phyloP scores from a whole-genome alignment of 768 basidiomycete species.

The Phanerodontia chrysosporium region DNA sequence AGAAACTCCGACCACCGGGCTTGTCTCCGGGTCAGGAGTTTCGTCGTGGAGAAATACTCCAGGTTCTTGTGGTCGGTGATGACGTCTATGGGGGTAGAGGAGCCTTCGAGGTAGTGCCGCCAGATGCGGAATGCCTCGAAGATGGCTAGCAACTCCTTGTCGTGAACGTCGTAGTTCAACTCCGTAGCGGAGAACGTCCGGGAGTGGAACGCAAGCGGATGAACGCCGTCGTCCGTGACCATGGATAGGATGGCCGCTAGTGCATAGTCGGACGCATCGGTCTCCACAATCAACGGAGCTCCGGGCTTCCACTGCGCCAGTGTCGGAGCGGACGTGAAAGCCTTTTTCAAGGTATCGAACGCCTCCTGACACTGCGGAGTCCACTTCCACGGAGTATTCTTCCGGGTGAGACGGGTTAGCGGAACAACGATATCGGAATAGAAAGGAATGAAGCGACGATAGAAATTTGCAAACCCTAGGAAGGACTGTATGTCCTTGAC shows the following conservation, averaged over 20 bases:
- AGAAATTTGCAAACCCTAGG: conserved; percentile 30
- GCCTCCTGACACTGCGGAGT: conserved; percentile 11
- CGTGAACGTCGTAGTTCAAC: conserved; percentile 44
- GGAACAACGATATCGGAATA: conserved; percentile 32
- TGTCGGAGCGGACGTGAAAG: conserved; percentile 17
- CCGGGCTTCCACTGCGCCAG: conserved; percentile 18
- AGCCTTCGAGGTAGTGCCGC: conserved; percentile 21
- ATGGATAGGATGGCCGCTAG: conserved; percentile 17
- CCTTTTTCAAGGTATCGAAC: conserved; percentile 27
- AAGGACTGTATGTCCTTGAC: conserved; percentile 29
- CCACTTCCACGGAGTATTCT: conserved; percentile 22
- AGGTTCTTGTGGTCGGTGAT: conserved; percentile 36
- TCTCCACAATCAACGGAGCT: conserved; percentile 13
- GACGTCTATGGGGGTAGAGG: conserved; percentile 14
- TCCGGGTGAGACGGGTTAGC: conserved; percentile 26
- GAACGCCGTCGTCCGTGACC: conserved; percentile 18
- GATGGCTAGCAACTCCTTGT: conserved; percentile 48
- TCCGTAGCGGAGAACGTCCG: conserved; percentile 28
- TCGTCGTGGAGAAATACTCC: conserved; percentile 30
- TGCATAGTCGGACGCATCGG: conserved; percentile 22
- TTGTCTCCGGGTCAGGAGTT: conserved; percentile 31
- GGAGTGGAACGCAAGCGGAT: conserved; percentile 31
- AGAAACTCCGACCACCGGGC: conserved; percentile 30
- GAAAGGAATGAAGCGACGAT: conserved; percentile 25
- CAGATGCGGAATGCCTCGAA: conserved; percentile 28